Evolutionary conservation across 768 basidiomycete species (phyloP).

Genomic region (Tylopilus plumbeoviolaceoides): DNA sequence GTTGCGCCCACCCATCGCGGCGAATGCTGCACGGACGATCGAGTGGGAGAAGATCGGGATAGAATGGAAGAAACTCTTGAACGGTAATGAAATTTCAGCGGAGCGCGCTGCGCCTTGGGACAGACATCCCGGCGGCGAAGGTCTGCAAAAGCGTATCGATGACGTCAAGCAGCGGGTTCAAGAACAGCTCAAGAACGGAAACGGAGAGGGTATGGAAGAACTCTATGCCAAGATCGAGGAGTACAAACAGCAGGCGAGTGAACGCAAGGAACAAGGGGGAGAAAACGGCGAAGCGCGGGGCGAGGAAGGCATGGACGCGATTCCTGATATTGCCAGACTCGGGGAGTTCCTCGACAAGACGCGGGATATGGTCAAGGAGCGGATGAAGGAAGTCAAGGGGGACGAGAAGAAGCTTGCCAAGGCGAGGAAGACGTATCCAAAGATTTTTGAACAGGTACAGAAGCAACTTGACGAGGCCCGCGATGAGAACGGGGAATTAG

Average conservation of each 20-base stretch:
- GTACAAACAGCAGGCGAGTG: slow-evolving; percentile 1
- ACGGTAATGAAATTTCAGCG: not conserved
- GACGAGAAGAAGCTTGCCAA: slow-evolving; percentile 19
- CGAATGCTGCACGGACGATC: slow-evolving; percentile 9
- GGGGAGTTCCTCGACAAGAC: slow-evolving; percentile 18
- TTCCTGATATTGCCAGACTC: slow-evolving; percentile 7
- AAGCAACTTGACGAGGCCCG: slow-evolving; percentile 8
- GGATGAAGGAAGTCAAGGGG: slow-evolving; percentile 10
- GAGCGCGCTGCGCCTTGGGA: not conserved
- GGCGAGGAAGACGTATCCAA: slow-evolving; percentile 15
- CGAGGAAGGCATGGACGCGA: not conserved
- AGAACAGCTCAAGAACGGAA: not conserved
- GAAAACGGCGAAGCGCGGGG: not conserved
- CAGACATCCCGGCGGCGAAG: not conserved
- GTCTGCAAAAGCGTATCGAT: slow-evolving; percentile 4
- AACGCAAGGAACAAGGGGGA: not conserved
- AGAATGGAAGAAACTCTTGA: slow-evolving; percentile 20
- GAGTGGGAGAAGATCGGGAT: slow-evolving; percentile 20
- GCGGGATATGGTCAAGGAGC: slow-evolving; percentile 16
- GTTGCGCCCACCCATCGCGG: slow-evolving; percentile 6
- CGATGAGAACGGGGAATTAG: slow-evolving; percentile 2
- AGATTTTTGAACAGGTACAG: slow-evolving; percentile 8
- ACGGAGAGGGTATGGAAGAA: not conserved
- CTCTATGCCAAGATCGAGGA: slow-evolving; percentile 7
- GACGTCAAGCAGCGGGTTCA: slow-evolving; percentile 1